Conservation (phyloP, 176 grass and related monocot species). For the Saccharum officinarum region DNA sequence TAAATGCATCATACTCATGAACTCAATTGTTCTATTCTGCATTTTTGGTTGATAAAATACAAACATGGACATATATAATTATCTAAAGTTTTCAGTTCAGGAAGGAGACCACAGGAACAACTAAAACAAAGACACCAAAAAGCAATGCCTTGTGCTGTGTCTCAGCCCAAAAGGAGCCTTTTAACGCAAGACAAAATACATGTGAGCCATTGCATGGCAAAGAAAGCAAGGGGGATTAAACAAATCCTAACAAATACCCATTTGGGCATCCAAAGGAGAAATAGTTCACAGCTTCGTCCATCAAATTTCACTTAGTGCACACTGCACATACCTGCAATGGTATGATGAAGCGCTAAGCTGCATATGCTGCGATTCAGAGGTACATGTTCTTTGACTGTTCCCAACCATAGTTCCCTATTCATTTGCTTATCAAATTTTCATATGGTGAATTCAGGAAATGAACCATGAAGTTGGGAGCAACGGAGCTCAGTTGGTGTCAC, state of each 20-base stretch:
- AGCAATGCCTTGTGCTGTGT: no score
- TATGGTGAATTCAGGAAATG: constrained; percentile 29
- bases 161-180: no score
- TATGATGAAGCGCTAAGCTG: background rate
- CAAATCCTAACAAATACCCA: no score
- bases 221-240: no score
- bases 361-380: constrained; percentile 25
- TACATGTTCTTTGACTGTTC: constrained; percentile 10
- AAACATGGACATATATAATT: background rate
- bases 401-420: background rate
- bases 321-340: no score
- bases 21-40: background rate
- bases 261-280: no score
- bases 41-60: background rate
- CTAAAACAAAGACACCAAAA: no score
- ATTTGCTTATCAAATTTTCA: background rate
- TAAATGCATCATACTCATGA: background rate
- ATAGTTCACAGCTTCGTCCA: no score
- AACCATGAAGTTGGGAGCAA: constrained; percentile 38
- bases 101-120: no score
- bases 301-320: no score
- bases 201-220: no score
- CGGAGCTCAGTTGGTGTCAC: constrained; percentile 28
- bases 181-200: no score
- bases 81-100: background rate